Conservation (phyloP, 345 rosid species). For the Citrus reticulata region DNA sequence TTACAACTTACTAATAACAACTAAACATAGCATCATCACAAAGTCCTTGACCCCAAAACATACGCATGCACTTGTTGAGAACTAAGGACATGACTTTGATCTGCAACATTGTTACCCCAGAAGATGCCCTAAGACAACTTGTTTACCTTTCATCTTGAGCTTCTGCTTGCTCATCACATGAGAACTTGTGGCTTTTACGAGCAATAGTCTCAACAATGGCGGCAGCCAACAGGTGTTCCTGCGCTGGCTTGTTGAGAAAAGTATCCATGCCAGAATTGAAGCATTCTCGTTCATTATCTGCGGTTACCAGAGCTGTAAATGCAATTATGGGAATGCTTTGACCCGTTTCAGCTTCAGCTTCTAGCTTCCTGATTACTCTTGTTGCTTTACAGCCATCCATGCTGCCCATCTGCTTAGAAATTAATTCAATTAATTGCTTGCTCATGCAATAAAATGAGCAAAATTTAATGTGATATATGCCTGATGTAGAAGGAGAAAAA, state of each 20-base stretch:
- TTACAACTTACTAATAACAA: background rate
- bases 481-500: too few species aligned
- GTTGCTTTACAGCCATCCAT: conserved; percentile 87
- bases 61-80: background rate
- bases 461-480: too few species aligned
- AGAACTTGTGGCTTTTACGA: background rate
- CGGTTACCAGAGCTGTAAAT: conserved; percentile 66
- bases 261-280: conserved; percentile 87
- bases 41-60: background rate
- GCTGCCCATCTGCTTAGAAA: conserved; percentile 56
- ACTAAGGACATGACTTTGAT: background rate
- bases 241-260: conserved; percentile 80
- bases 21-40: background rate
- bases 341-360: conserved; percentile 34
- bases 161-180: background rate
- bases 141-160: too few species aligned
- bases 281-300: conserved; percentile 61
- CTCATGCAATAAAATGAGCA: background rate
- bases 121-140: background rate
- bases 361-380: conserved; percentile 55
- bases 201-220: conserved; percentile 66
- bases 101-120: background rate
- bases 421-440: too few species aligned
- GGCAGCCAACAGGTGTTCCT: conserved; percentile 76
- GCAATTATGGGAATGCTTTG: conserved; percentile 67